Evolutionary conservation across 2,329 filamentous ascomycete species (phyloP), one percentile per base, ranked within the genome.

Genomic region (Arthrinium phaeospermum): DNA sequence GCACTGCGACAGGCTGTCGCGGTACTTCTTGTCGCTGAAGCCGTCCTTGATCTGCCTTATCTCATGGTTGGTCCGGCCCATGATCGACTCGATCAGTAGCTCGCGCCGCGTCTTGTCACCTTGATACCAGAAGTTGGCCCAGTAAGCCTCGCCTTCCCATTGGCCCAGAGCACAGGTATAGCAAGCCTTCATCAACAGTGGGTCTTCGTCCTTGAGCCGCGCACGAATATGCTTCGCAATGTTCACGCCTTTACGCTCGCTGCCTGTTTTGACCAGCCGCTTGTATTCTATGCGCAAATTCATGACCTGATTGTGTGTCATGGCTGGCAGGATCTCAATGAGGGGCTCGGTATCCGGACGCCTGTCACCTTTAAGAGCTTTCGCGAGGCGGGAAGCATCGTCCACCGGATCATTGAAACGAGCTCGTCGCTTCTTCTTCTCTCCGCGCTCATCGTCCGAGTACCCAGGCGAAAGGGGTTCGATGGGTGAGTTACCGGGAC

Each of bases 61-160:
- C 79, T 98, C 96, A n/a, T 90, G 86, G 81, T 98, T 98, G 41
- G 91, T 91, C 7, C 95, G 91, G 0, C 96, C 96, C 91, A 98
- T 97, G 27, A 99, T 88, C 7, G 92, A 91, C 83, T 99, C 96
- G 77, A 98, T 98, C 70, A 99, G 89, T 47, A 99, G 87, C 82
- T 98, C 96, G 7, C 95, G 91, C 3, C 94, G 89, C 10, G 92
- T 94, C 78, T 92, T 93, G 81, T 96, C 93, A 49, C 92, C 92
- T 80, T 98, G 96, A 83, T 98, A 98, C 92, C 95, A 98, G 82
- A 94, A 98, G 81, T 98, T 98, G 73, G 96, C 95, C 95, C 96
- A 99, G 86, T 98, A 98, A 0, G 94, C 94, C 82, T 99, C 96
- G 76, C 91, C 92, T 84, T 98, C 96, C 92, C 95, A 98, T 70